Base-by-base conservation (phyloP, 129 eudicot species). In the Ambrosia artemisiifolia region DNA sequence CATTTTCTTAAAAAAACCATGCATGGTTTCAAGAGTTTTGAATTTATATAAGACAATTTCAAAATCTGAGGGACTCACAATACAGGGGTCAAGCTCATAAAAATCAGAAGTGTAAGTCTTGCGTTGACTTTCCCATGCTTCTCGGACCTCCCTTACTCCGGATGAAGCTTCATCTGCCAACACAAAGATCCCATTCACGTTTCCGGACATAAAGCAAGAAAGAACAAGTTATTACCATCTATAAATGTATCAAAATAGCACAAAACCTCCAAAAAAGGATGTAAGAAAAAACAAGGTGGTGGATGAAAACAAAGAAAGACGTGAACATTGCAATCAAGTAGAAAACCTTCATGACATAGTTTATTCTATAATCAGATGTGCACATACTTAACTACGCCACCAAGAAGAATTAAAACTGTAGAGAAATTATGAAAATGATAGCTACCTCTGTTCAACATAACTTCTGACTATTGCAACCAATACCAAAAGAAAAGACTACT, bases 91-190 rank as follows among this genome's bases (percentile, higher is more conserved):
- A 68, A 90, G 87, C 75, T 88, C 90, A 56, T 77, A 85, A 82
- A 95, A 95, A 66, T 90, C 87, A 17, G 85, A 90, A 72, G 96
- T 84, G 87, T 84, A 95, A 47, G 83, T 61, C 86, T 95, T 95
- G 42, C 90, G 87, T 71, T 59, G 93, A 80, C 91, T 95, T 76
- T 90, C 97, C 97, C 97, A 95, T 11, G 91, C 96, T 84, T 90
- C 91, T 36, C 83, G 79, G 18, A 88, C 86, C 81, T 90, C 86
- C 16, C 79, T 71, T 12, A 95, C 82, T 65, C 97, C 99, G 14
- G 96, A 82, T 46, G 95, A 65, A 4, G 73, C 88, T 20, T 75
- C 94, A 81, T 95, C 99, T 95, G 75, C 79, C 74, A 66, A 47
- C 69, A 81, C 18, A 18, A 46, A 16, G 11, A 63, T 63, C 34